Evolutionary conservation across 1,284 basidiomycete species (phyloP), one percentile per base, ranked within the genome.

Genomic region (Cystobasidium sp.): DNA sequence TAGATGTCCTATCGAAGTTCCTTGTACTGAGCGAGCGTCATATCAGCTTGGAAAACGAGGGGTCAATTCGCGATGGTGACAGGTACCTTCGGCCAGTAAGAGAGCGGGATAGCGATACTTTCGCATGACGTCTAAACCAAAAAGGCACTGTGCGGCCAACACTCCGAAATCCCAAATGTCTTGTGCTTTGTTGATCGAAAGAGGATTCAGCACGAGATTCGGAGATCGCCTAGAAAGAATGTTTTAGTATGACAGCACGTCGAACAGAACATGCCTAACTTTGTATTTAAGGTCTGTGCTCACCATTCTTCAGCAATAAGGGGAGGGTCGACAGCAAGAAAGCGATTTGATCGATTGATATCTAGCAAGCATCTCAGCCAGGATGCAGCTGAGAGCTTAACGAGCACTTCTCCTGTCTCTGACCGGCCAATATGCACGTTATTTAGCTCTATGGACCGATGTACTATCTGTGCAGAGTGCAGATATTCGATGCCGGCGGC

Each of bases 111-210:
- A 76, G 0, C 56, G 16, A 46, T 74, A 79, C 12, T 44, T 52
- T 20, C 53, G 64, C 1, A 68, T 49, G 1, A 78, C 78, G 24
- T 78, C 78, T n/a, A 73, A 46, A 1, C 79, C 79, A 63, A 76
- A 80, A 1, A 79, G 31, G 73, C 78, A 74, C 39, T 80, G 79
- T 0, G 77, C 78, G 20, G 78, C 64, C 16, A 79, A 37, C 24
- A 80, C 59, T 7, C 78, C 79, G n/a, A 78, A 74, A 65, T 80
- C 79, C 75, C 75, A 80, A 69, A 79, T 76, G 47, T 80, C 79
- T 7, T 77, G 76, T 10, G 75, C 14, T 22, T 72, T 63, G 37
- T 78, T 77, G 62, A 79, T 77, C 5, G 72, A 75, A 62, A 80
- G 78, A 3, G 78, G 77, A 7, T 78, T 78, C 0, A 67, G 47